phyloP scores from a whole-genome alignment of 768 basidiomycete genomes.

The Naganishia friedmannii region DNA sequence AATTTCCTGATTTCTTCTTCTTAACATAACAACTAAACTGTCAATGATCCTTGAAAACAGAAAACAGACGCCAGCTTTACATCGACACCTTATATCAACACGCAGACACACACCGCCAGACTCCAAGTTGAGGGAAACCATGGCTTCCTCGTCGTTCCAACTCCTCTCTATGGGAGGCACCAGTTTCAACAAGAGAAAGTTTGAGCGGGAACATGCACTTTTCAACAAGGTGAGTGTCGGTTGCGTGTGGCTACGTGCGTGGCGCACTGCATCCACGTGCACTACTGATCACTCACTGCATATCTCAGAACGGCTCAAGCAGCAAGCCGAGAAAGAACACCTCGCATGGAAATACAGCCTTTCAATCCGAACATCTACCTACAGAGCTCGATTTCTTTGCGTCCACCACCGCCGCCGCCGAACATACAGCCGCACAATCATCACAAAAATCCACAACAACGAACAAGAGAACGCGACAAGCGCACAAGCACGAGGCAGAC shows the following conservation, averaged over 20 bases:
- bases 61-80: too few relatives aligned
- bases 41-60: too few relatives aligned
- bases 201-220: slow-evolving; percentile 41
- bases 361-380: slow-evolving; percentile 56
- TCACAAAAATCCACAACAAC: slow-evolving; percentile 25
- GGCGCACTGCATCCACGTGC: too few relatives aligned
- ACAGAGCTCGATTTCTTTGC: slow-evolving; percentile 88
- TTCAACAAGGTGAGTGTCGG: slow-evolving; percentile 22
- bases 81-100: too few relatives aligned
- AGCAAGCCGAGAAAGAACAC: not conserved
- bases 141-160: slow-evolving; percentile 64
- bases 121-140: not conserved
- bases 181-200: slow-evolving; percentile 73
- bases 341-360: not conserved
- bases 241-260: too few relatives aligned
- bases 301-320: not conserved
- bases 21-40: too few relatives aligned
- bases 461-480: slow-evolving; percentile 37
- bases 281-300: too few relatives aligned
- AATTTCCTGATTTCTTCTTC: too few relatives aligned
- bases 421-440: slow-evolving; percentile 21
- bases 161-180: slow-evolving; percentile 81
- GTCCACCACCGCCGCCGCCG: slow-evolving; percentile 47
- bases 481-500: slow-evolving; percentile 27
- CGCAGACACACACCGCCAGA: too few relatives aligned